phyloP scores from a whole-genome alignment of 163 green algal species.

The Chloromonas sp. region DNA sequence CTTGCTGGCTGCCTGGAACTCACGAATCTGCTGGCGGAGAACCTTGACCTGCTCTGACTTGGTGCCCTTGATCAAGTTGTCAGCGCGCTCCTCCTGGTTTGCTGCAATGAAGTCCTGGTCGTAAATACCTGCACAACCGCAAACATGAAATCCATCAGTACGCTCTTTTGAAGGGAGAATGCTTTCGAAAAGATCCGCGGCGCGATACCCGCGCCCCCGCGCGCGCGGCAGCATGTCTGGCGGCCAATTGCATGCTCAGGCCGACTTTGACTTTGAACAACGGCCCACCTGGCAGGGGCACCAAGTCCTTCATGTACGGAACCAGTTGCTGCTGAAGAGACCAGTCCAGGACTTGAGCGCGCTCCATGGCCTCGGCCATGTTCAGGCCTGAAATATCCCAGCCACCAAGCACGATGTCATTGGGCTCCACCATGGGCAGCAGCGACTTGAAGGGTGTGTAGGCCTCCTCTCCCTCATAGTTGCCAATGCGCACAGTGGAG shows the following conservation, averaged over 20 bases:
- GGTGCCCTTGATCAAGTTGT: slow-evolving; percentile 93
- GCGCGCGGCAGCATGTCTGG: too few relatives aligned
- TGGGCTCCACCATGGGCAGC: slow-evolving; percentile 95
- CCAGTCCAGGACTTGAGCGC: slow-evolving; percentile 88
- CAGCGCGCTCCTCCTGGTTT: slow-evolving; percentile 87
- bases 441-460: slow-evolving; percentile 72
- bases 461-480: slow-evolving; percentile 90
- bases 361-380: slow-evolving; percentile 93
- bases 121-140: slow-evolving; percentile 71
- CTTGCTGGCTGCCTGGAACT: slow-evolving; percentile 77
- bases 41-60: slow-evolving; percentile 85
- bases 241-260: too few relatives aligned
- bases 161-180: background rate
- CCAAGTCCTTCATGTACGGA: slow-evolving; percentile 89
- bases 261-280: too few relatives aligned
- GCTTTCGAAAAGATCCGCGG: background rate
- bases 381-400: slow-evolving; percentile 96
- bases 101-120: slow-evolving; percentile 94
- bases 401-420: slow-evolving; percentile 92
- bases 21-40: slow-evolving; percentile 79
- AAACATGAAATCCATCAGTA: background rate
- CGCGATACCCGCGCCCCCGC: too few relatives aligned
- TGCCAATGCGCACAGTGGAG: slow-evolving; percentile 88
- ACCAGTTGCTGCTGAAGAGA: slow-evolving; percentile 96
- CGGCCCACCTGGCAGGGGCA: slow-evolving; percentile 72